A percentile compares a stretch with the other conserved stretches of the same genome.
Evolutionary conservation across 2,329 filamentous ascomycete species (phyloP).

Genomic region (Penicillium sp.): DNA sequence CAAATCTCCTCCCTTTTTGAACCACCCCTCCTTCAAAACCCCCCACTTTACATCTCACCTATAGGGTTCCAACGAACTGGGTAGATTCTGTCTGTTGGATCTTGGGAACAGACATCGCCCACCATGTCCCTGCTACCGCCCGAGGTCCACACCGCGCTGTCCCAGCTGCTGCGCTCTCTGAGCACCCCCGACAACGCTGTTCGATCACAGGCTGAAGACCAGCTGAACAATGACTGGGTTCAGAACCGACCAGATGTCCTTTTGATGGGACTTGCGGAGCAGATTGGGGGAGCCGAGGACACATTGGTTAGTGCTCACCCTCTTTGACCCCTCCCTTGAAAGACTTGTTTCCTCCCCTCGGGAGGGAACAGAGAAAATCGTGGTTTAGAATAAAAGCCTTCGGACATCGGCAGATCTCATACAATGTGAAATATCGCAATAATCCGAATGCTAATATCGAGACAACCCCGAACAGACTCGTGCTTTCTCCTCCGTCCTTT

Average conservation of each 20-base stretch:
- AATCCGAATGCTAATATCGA: background rate
- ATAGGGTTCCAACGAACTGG: constrained; percentile 19
- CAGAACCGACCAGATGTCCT: constrained; percentile 76
- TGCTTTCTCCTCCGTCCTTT: constrained; percentile 89
- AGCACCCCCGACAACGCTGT: constrained; percentile 85
- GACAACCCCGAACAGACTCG: constrained; percentile 61
- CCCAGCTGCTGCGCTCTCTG: constrained; percentile 81
- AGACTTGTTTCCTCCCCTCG: background rate
- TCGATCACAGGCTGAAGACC: constrained; percentile 83
- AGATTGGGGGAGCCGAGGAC: constrained; percentile 76
- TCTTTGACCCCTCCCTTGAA: background rate
- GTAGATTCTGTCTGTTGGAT: constrained; percentile 27
- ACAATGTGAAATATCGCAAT: background rate
- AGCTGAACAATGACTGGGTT: constrained; percentile 89
- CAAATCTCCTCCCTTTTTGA: constrained; percentile 26
- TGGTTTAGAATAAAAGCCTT: background rate
- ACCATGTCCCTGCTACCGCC: constrained; percentile 82
- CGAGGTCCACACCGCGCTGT: constrained; percentile 80
- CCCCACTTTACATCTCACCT: constrained; percentile 14
- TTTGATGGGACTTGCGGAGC: constrained; percentile 91
- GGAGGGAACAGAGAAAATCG: background rate
- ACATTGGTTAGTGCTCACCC: constrained; percentile 59
- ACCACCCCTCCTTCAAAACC: constrained; percentile 13
- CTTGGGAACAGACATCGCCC: constrained; percentile 29
- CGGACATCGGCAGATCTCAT: background rate